A percentile compares a stretch with the other conserved stretches of the same genome.
Conservation (phyloP, 768 basidiomycete genomes). For the Hygrophorus russula region DNA sequence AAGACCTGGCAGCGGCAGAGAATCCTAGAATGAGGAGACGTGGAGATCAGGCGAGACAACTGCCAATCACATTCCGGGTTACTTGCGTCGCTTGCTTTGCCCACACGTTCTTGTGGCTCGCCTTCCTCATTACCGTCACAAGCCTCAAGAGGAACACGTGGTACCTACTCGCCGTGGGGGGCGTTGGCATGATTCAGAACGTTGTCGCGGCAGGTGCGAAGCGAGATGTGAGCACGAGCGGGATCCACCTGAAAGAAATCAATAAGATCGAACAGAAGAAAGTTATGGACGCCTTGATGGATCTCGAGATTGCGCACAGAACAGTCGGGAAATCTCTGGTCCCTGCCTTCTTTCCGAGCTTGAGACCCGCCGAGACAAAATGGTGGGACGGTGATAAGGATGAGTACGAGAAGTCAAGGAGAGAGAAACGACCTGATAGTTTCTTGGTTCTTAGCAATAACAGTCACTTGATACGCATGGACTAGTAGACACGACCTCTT, state of each 20-base stretch:
- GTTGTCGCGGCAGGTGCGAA: background rate
- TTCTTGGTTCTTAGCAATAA: too few relatives aligned
- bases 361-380: background rate
- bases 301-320: background rate
- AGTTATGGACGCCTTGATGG: slow-evolving; percentile 1
- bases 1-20: slow-evolving; percentile 17
- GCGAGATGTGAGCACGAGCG: background rate
- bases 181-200: background rate
- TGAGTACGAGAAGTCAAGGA: too few relatives aligned
- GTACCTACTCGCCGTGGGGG: slow-evolving; percentile 1
- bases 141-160: background rate
- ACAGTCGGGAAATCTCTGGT: background rate
- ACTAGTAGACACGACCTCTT: too few relatives aligned
- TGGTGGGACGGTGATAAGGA: background rate
- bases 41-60: too few relatives aligned
- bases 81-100: too few relatives aligned
- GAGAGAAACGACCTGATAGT: slow-evolving; percentile 15
- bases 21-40: background rate
- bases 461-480: too few relatives aligned
- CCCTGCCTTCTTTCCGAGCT: background rate
- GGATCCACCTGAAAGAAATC: background rate
- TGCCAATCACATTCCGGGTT: too few relatives aligned
- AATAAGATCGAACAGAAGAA: background rate
- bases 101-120: background rate
- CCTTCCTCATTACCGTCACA: background rate